phyloP scores from a whole-genome alignment of 2,329 filamentous ascomycete species.

The Pseudocercospora fuligena region DNA sequence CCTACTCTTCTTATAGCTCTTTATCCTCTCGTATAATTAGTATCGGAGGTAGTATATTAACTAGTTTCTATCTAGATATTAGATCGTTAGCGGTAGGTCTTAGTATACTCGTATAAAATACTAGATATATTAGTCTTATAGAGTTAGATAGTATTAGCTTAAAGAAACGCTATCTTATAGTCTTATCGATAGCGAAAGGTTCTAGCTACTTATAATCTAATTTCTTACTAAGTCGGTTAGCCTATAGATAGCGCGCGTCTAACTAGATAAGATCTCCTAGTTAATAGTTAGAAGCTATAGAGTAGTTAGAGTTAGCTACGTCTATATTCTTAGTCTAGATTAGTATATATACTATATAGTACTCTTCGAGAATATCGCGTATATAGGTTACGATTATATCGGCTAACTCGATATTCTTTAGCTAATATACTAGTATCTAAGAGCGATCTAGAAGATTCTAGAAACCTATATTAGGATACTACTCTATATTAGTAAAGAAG shows the following conservation, averaged over 20 bases:
- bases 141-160: not conserved
- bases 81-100: not conserved
- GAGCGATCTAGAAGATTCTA: not conserved
- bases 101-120: not conserved
- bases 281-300: not conserved
- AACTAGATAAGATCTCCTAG: not conserved
- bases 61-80: not conserved
- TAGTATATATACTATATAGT: not conserved
- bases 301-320: not conserved
- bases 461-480: not conserved
- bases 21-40: not conserved
- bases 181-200: not conserved
- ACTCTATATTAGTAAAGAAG: slow-evolving; percentile 3
- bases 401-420: not conserved
- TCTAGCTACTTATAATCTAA: not conserved
- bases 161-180: not conserved
- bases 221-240: not conserved
- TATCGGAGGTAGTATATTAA: not conserved
- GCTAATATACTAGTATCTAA: not conserved
- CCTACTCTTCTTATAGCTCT: not conserved
- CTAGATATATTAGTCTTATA: not conserved
- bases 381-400: not conserved
- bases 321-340: not conserved
- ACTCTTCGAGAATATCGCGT: not conserved
- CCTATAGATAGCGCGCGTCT: not conserved